Evolutionary conservation across 202 grass and related monocot species (phyloP).

Genomic region (Carex arenaria): DNA sequence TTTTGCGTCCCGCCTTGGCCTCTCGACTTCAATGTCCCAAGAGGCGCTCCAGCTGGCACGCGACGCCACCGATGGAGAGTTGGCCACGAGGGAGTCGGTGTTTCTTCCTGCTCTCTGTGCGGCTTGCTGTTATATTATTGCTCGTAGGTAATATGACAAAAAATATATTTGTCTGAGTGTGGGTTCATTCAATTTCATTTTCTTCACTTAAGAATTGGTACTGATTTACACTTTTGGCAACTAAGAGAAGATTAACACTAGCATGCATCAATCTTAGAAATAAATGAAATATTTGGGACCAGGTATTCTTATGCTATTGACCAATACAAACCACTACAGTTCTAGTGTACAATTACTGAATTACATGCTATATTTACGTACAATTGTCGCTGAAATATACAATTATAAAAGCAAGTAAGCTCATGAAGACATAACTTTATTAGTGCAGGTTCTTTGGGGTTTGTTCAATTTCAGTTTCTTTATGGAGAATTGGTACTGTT

Average conservation of each 20-base stretch:
- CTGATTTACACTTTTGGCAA: not conserved
- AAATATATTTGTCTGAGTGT: not conserved
- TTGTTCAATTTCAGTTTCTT: too few relatives aligned
- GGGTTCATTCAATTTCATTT: not conserved
- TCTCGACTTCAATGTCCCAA: constrained; percentile 21
- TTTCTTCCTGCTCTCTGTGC: constrained; percentile 62
- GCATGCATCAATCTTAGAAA: not conserved
- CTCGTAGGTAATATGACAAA: constrained; percentile 25
- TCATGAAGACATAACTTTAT: too few relatives aligned
- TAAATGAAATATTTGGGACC: too few relatives aligned
- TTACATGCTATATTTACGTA: too few relatives aligned
- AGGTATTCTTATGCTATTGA: too few relatives aligned
- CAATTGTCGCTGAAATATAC: too few relatives aligned
- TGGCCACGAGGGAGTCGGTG: constrained; percentile 34
- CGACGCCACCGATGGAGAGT: constrained; percentile 41
- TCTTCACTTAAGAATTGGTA: not conserved
- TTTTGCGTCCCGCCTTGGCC: constrained; percentile 30
- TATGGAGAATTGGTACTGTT: too few relatives aligned
- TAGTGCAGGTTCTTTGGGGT: too few relatives aligned
- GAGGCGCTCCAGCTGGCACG: constrained; percentile 46
- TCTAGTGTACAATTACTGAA: too few relatives aligned
- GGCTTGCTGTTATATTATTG: constrained; percentile 58
- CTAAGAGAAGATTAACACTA: not conserved
- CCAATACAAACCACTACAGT: too few relatives aligned
- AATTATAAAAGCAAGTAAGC: too few relatives aligned